Evolutionary conservation across 2,329 filamentous ascomycete genomes (phyloP).

Genomic region (Penicillium sp.): DNA sequence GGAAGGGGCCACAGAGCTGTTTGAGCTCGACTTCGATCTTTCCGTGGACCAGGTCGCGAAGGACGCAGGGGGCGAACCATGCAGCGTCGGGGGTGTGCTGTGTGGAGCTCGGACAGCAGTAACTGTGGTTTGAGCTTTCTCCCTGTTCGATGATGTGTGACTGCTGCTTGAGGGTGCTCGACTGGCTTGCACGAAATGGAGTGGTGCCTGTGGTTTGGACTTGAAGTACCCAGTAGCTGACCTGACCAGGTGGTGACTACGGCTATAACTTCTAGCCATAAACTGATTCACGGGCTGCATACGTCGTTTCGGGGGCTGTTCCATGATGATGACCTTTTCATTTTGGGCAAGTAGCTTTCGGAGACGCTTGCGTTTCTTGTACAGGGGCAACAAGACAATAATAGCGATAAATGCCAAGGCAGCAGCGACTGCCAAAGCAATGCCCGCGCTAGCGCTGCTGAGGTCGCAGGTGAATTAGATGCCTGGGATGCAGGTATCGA

Average conservation of each 20-base stretch:
- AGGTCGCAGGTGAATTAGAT: background rate
- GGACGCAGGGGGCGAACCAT: background rate
- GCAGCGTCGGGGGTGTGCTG: background rate
- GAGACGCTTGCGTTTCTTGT: background rate
- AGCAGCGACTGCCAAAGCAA: background rate
- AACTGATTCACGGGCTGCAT: background rate
- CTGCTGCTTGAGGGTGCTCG: background rate
- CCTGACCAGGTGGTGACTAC: background rate
- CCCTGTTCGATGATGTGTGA: background rate
- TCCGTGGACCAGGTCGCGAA: background rate
- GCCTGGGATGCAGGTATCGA: background rate
- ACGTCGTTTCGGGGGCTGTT: background rate
- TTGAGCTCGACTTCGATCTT: background rate
- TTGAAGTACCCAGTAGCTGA: background rate
- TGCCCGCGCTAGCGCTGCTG: background rate
- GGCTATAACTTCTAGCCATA: background rate
- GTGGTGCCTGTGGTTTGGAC: background rate
- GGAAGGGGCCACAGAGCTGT: background rate
- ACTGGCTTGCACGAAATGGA: background rate
- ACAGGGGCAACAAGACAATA: background rate
- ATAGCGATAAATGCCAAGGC: background rate
- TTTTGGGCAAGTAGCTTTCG: background rate
- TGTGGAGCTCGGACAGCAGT: background rate
- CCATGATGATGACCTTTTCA: background rate
- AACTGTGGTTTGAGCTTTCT: background rate